phyloP scores from a whole-genome alignment of 176 grass and related monocot species.

The Carex kokanica region DNA sequence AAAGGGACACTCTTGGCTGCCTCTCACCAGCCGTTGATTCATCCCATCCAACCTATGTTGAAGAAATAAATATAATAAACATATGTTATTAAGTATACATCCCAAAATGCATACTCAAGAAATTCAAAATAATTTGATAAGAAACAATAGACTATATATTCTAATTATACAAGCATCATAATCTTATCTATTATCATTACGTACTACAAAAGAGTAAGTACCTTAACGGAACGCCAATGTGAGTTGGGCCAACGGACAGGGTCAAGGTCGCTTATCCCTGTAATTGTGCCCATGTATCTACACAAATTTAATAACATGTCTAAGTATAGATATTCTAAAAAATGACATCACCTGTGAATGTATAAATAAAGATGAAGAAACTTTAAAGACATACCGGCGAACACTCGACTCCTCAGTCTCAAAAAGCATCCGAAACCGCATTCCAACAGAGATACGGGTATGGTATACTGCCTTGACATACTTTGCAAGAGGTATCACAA shows the following conservation, averaged over 20 bases:
- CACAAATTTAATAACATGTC: constrained; percentile 22
- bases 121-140: neutral
- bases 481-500: constrained; percentile 85
- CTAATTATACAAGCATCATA: neutral
- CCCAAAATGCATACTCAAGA: neutral
- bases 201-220: constrained; percentile 21
- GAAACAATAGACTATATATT: neutral
- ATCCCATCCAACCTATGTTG: constrained; percentile 91
- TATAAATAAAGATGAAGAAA: neutral
- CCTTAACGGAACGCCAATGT: constrained; percentile 99
- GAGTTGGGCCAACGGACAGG: constrained; percentile 87
- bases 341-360: neutral
- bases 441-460: constrained; percentile 92
- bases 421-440: constrained; percentile 99
- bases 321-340: constrained; percentile 10
- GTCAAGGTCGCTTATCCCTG: constrained; percentile 90
- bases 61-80: constrained; percentile 13
- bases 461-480: constrained; percentile 98
- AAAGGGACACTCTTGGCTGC: constrained; percentile 93
- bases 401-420: constrained; percentile 98
- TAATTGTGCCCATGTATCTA: constrained; percentile 99
- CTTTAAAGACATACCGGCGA: constrained; percentile 50
- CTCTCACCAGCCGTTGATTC: constrained; percentile 96
- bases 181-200: neutral
- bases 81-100: constrained; percentile 8